These are phyloP conservation scores for Cochlearia excelsa DNA, from an alignment of 345 rosid species.

Conservation along the genomic window DNA sequence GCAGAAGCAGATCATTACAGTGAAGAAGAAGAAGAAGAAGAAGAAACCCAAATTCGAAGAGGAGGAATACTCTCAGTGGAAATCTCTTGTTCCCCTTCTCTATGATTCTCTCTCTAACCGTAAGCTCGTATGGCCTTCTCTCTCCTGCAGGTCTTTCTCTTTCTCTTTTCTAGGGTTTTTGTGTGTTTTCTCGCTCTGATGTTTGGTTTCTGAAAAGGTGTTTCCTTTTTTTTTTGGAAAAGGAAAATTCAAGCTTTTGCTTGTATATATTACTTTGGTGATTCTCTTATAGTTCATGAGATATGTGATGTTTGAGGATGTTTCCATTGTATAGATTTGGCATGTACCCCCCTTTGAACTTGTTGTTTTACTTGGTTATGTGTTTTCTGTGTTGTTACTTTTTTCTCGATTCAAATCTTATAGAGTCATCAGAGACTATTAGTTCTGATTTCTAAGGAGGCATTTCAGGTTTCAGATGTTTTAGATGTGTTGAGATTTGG, in stretches of 20 bases:
- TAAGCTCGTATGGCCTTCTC: constrained; percentile 99
- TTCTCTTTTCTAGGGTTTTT: background rate
- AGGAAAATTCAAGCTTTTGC: constrained; percentile 14
- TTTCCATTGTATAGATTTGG: background rate
- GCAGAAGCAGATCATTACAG: constrained; percentile 34
- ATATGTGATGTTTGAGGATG: too few relatives aligned
- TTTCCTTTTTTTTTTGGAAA: constrained; percentile 2
- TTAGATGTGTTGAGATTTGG: background rate
- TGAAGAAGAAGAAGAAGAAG: constrained; percentile 27
- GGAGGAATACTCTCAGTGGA: constrained; percentile 93
- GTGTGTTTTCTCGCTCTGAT: background rate
- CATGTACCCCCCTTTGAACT: background rate
- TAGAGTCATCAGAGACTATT: constrained; percentile 16
- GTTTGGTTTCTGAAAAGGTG: constrained; percentile 33
- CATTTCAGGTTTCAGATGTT: too few relatives aligned
- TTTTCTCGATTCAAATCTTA: too few relatives aligned
- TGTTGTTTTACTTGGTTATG: too few relatives aligned
- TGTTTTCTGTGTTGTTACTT: too few relatives aligned
- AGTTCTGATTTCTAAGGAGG: too few relatives aligned
- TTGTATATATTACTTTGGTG: constrained; percentile 1
- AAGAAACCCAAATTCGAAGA: constrained; percentile 56
- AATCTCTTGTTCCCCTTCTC: constrained; percentile 86
- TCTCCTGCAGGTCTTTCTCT: constrained; percentile 76
- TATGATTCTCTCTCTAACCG: constrained; percentile 98
- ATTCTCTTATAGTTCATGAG: background rate